phyloP scores from a whole-genome alignment of 139 green algal genomes.

The Haematococcus sp. region DNA sequence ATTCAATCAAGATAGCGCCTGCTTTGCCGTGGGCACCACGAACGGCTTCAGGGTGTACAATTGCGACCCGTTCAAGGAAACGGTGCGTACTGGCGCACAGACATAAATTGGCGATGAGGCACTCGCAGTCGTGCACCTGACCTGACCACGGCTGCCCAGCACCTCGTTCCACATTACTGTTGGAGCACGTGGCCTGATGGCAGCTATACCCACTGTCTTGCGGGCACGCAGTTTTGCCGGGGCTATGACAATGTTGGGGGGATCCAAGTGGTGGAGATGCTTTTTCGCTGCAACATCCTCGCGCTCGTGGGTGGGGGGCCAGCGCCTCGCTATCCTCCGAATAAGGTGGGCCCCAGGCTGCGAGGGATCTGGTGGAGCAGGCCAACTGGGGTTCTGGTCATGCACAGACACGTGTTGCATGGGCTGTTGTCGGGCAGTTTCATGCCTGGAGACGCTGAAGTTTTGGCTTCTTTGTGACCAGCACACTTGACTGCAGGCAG shows the following conservation, averaged over 20 bases:
- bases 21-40: conserved; percentile 80
- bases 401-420: neutral
- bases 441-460: no score
- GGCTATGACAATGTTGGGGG: conserved; percentile 70
- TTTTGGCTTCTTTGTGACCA: no score
- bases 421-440: neutral
- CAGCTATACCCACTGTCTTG: neutral
- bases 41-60: conserved; percentile 90
- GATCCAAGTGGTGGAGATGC: conserved; percentile 90
- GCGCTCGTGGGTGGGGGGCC: conserved; percentile 89
- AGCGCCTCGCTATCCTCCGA: conserved; percentile 76
- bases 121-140: no score
- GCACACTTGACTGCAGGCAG: no score
- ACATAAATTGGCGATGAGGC: no score
- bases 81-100: conserved; percentile 42
- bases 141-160: no score
- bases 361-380: neutral
- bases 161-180: no score
- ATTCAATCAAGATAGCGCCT: conserved; percentile 87
- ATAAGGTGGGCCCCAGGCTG: conserved; percentile 56
- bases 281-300: conserved; percentile 96
- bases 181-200: neutral
- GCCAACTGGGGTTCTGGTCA: neutral
- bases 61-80: conserved; percentile 90
- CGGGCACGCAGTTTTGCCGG: conserved; percentile 71